Percentiles rank a stretch among this genome's conserved stretches.
phyloP scores from a whole-genome alignment of 176 grass and related monocot species.

The Carex cristatella region DNA sequence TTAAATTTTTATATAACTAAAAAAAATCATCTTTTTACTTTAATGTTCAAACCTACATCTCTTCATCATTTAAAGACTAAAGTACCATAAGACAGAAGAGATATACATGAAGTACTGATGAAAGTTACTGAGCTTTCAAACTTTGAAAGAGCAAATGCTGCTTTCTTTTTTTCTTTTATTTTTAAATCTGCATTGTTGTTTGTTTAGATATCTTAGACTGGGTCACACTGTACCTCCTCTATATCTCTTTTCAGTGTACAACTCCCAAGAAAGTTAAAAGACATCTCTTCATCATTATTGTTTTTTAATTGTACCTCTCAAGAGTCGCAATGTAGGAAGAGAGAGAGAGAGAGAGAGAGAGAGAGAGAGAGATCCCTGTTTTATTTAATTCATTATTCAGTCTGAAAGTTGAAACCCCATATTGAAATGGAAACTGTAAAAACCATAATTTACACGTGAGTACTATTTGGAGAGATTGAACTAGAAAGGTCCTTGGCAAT shows the following conservation, averaged over 20 bases:
- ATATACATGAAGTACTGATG: not conserved
- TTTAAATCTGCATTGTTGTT: not conserved
- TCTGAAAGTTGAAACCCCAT: not conserved
- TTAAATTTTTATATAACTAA: not conserved
- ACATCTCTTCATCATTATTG: too few relatives aligned
- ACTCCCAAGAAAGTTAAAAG: slow-evolving; percentile 31
- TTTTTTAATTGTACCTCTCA: too few relatives aligned
- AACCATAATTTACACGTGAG: not conserved
- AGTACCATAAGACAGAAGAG: slow-evolving; percentile 26
- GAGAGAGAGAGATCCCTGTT: not conserved
- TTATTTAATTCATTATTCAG: not conserved
- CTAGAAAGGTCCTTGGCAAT: not conserved
- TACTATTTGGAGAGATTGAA: not conserved
- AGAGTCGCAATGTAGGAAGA: not conserved
- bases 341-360: not conserved
- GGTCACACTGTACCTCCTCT: slow-evolving; percentile 1
- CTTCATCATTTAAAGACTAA: slow-evolving; percentile 3
- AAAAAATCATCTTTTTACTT: not conserved
- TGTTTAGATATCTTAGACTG: slow-evolving; percentile 17
- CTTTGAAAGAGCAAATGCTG: not conserved
- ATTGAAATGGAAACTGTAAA: not conserved
- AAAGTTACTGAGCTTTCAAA: not conserved
- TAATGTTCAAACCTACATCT: not conserved
- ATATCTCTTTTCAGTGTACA: slow-evolving; percentile 18
- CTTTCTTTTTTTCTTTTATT: not conserved